Evolutionary conservation across 169 alveolate genomes (phyloP), one percentile per base, ranked within the genome.

Genomic region (Cryptosporidium sp.): DNA sequence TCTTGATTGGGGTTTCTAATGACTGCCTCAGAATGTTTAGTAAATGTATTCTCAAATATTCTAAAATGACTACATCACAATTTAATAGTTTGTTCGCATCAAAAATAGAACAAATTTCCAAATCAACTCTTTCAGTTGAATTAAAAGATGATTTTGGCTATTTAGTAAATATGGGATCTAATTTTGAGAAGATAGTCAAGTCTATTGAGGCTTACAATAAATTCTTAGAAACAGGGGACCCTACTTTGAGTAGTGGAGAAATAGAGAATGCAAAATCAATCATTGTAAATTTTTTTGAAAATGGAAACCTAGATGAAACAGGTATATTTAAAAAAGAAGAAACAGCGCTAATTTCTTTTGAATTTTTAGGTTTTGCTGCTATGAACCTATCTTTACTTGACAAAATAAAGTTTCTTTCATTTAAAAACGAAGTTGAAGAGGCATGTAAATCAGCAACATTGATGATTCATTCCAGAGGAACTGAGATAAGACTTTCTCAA

Each of bases 401-500:
- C 35, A 5, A 56, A n/a, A 0, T 0, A n/a, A n/a, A 9, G 35
- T 26, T 16, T 26, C 14, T 8, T 56, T 3, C 2, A 26, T 56
- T 56, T 3, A 56, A 56, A 56, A 56, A 56, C 7, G 67, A 56
- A 56, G 67, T 56, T n/a, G 67, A 56, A 56, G 67, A n/a, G 3
- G 67, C 67, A 56, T 56, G 67, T 1, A 26, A 21, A 26, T 56
- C 35, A 56, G 35, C 35, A 9, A 56, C 8, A 1, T 65, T 52
- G 14, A 65, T 65, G 72, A 65, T 65, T 21, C 33, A 65, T 2
- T 31, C 14, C 18, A 65, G 72, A 65, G 72, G 72, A 37, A 65
- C 72, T 26, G 72, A 65, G 9, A 37, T 37, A 8, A 33, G 23
- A n/a, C 29, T 65, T 8, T 35, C 53, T 10, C 53, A 65, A 31